A percentile compares a stretch with the other conserved stretches of the same genome.
Evolutionary conservation across 768 basidiomycete species (phyloP).

Genomic region (Pisolithus tinctorius): DNA sequence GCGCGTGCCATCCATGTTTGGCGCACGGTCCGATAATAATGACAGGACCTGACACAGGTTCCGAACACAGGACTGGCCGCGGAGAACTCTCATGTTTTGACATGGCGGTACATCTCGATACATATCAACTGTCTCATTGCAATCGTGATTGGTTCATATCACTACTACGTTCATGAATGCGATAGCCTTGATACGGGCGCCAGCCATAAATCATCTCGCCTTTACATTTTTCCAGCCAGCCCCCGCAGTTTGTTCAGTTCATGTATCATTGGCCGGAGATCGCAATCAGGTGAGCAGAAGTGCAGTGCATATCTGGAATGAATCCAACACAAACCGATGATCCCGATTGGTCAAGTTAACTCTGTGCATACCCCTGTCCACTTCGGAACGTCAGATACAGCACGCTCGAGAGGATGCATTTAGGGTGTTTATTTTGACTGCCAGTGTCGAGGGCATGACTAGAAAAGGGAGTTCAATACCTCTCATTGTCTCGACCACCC

Average conservation of each 20-base stretch:
- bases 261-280: constrained; percentile 1
- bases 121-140: background rate
- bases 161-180: background rate
- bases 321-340: background rate
- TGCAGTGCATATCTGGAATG: background rate
- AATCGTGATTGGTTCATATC: background rate
- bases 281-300: constrained; percentile 3
- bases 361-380: background rate
- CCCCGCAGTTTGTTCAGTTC: constrained; percentile 1
- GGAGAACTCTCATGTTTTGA: background rate
- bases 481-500: background rate
- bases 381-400: background rate
- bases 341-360: background rate
- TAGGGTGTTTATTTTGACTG: no score
- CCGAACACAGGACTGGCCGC: background rate
- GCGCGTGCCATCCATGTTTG: background rate
- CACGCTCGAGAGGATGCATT: no score
- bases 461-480: background rate
- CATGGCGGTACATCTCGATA: background rate
- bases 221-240: background rate
- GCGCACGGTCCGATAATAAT: background rate
- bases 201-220: background rate
- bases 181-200: background rate
- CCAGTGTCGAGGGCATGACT: background rate
- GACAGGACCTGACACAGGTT: background rate